Evolutionary conservation across 2,329 filamentous ascomycete genomes (phyloP).

Genomic region (Fusarium temperatum): DNA sequence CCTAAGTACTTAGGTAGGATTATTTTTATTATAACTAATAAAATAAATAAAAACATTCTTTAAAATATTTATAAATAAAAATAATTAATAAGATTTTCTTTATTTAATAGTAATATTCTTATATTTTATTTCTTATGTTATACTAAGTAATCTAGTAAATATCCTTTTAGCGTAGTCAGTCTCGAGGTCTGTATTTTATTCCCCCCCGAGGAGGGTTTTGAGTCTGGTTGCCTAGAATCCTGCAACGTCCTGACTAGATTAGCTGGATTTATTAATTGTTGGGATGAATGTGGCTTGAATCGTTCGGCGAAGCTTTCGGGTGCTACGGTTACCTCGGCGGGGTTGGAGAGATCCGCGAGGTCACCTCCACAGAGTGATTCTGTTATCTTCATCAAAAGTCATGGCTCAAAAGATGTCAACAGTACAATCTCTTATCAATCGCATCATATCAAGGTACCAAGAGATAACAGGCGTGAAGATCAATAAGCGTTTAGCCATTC

Average conservation of each 20-base stretch:
- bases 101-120: too few species aligned
- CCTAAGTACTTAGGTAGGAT: too few species aligned
- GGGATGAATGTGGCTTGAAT: background rate
- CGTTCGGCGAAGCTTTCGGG: background rate
- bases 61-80: too few species aligned
- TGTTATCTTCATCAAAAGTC: background rate
- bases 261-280: background rate
- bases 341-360: background rate
- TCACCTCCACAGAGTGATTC: too few species aligned
- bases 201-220: background rate
- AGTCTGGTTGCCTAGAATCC: background rate
- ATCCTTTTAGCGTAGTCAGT: too few species aligned
- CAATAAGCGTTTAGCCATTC: background rate
- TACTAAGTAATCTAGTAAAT: too few species aligned
- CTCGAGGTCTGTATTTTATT: too few species aligned
- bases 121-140: too few species aligned
- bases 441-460: rapidly evolving
- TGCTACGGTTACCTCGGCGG: background rate
- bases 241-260: background rate
- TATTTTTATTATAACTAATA: too few species aligned
- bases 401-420: rapidly evolving
- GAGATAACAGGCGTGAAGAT: background rate
- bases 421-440: rapidly evolving
- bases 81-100: too few species aligned
- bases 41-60: too few species aligned